phyloP scores from a whole-genome alignment of 2,329 filamentous ascomycete species.

The Penicillium sp. region DNA sequence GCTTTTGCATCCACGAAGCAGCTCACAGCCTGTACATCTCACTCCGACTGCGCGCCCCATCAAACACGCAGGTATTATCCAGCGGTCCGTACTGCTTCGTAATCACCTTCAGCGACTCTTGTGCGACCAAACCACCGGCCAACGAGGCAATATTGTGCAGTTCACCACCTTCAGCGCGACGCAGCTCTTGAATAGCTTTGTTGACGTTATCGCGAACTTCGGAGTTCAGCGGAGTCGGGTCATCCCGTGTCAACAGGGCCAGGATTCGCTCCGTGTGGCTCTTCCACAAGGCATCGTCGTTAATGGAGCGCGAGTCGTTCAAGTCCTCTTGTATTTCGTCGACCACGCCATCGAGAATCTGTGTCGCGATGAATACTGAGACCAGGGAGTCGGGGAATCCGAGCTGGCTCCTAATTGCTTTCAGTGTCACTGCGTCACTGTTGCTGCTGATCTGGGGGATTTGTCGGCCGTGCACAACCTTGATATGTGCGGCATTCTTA shows the following conservation, averaged over 20 bases:
- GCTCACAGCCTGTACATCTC: constrained; percentile 50
- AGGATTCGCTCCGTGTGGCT: constrained; percentile 31
- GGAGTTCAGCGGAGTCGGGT: constrained; percentile 48
- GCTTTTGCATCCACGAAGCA: neutral
- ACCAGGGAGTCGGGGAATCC: constrained; percentile 58
- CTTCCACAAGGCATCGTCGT: constrained; percentile 35
- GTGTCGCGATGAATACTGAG: constrained; percentile 68
- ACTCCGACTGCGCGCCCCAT: constrained; percentile 58
- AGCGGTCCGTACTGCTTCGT: constrained; percentile 66
- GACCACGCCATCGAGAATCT: constrained; percentile 44
- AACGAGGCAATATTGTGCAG: constrained; percentile 89
- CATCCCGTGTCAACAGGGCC: constrained; percentile 35
- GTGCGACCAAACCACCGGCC: constrained; percentile 88
- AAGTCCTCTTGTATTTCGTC: constrained; percentile 53
- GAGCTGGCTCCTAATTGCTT: constrained; percentile 40
- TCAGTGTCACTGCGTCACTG: constrained; percentile 41
- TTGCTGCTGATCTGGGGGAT: constrained; percentile 49
- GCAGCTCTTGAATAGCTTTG: constrained; percentile 63
- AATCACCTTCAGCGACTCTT: constrained; percentile 84
- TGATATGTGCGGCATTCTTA: constrained; percentile 91
- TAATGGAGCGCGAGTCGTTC: constrained; percentile 26
- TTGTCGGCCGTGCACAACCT: constrained; percentile 69
- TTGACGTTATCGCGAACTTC: constrained; percentile 51
- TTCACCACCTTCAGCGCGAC: constrained; percentile 77
- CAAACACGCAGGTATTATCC: constrained; percentile 63